These are phyloP conservation scores for Lolium rigidum DNA, from an alignment of 176 grass and related monocot genomes.

Conservation along the genomic window DNA sequence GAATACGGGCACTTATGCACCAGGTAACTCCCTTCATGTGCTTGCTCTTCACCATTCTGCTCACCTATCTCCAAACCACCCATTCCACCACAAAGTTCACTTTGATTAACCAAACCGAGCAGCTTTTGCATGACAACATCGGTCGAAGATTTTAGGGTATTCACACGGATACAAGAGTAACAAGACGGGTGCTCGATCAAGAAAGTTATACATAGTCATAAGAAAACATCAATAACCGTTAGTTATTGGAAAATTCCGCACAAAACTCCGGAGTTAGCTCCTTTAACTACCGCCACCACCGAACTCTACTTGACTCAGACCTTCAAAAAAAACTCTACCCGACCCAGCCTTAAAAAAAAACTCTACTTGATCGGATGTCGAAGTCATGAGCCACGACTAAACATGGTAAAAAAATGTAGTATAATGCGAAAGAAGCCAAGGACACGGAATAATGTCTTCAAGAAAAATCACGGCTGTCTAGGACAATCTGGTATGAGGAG, in stretches of 20 bases:
- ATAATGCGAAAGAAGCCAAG: background rate
- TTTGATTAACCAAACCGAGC: constrained; percentile 50
- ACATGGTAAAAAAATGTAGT: background rate
- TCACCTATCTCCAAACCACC: constrained; percentile 44
- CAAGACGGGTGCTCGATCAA: constrained; percentile 71
- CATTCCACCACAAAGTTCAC: constrained; percentile 42
- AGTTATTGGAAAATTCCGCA: background rate
- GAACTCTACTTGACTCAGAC: constrained; percentile 5
- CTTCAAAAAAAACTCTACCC: too few relatives aligned
- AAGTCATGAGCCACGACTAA: background rate
- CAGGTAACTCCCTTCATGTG: constrained; percentile 38
- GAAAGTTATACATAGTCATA: constrained; percentile 40
- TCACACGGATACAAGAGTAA: constrained; percentile 92
- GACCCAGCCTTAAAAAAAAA: background rate
- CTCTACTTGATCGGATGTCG: background rate
- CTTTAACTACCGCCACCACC: background rate
- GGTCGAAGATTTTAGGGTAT: constrained; percentile 74
- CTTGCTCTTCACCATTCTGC: constrained; percentile 43
- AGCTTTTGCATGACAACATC: constrained; percentile 69
- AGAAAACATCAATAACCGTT: constrained; percentile 20
- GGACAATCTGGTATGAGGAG: too few relatives aligned
- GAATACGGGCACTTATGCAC: constrained; percentile 62
- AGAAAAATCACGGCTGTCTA: background rate
- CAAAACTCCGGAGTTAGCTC: constrained; percentile 15
- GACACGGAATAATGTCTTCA: background rate